phyloP scores from a whole-genome alignment of 129 eudicot genomes.

The Tanacetum coccineum region DNA sequence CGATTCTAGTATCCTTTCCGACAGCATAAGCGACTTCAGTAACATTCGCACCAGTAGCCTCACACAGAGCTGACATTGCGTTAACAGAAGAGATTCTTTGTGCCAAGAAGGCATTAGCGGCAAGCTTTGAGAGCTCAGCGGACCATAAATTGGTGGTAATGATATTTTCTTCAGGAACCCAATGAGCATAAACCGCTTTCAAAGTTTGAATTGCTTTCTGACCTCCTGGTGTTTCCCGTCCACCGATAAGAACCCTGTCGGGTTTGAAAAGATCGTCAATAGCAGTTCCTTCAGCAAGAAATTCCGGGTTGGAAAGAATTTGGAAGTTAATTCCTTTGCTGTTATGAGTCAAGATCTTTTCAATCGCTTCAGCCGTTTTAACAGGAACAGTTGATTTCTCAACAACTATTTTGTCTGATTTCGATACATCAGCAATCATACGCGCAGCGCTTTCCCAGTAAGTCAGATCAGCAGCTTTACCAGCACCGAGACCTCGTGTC shows the following conservation, averaged over 20 bases:
- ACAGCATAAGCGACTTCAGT: slow-evolving; percentile 70
- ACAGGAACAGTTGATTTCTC: slow-evolving; percentile 93
- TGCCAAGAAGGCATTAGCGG: slow-evolving; percentile 89
- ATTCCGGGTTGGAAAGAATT: slow-evolving; percentile 83
- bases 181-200: slow-evolving; percentile 71
- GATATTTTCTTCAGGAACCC: slow-evolving; percentile 84
- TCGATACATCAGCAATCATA: slow-evolving; percentile 89
- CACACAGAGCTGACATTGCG: slow-evolving; percentile 92
- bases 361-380: slow-evolving; percentile 93
- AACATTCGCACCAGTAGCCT: slow-evolving; percentile 88
- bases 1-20: slow-evolving; percentile 80
- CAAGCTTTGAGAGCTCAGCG: slow-evolving; percentile 93
- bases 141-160: slow-evolving; percentile 88
- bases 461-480: slow-evolving; percentile 86
- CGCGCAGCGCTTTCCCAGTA: slow-evolving; percentile 97
- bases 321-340: slow-evolving; percentile 88
- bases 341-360: slow-evolving; percentile 82
- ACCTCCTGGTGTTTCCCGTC: slow-evolving; percentile 91
- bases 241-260: slow-evolving; percentile 86
- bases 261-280: slow-evolving; percentile 75
- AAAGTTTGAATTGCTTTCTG: slow-evolving; percentile 67
- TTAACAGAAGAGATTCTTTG: slow-evolving; percentile 89
- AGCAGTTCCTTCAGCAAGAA: slow-evolving; percentile 95
- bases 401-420: slow-evolving; percentile 76
- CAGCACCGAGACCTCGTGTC: slow-evolving; percentile 88